phyloP scores from a whole-genome alignment of 202 grass and related monocot species.

The Bolboschoenoplectus hybrid region DNA sequence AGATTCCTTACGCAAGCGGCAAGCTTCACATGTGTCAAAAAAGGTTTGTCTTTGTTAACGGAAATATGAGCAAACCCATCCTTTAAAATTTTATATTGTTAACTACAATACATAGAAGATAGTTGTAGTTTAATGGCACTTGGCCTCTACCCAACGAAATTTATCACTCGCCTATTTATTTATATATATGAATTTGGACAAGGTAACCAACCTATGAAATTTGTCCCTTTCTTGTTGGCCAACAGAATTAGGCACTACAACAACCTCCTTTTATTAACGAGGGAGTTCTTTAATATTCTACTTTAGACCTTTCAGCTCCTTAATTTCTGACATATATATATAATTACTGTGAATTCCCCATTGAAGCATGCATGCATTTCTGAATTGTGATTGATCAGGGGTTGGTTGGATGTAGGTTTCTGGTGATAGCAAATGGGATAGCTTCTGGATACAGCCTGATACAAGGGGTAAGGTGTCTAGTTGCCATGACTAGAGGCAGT shows the following conservation, averaged over 20 bases:
- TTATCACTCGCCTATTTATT: background rate
- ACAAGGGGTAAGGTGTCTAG: slow-evolving; percentile 48
- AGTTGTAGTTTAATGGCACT: background rate
- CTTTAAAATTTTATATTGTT: background rate
- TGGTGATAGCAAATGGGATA: slow-evolving; percentile 49
- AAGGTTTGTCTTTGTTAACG: background rate
- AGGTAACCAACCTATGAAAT: background rate
- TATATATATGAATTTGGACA: slow-evolving; percentile 9
- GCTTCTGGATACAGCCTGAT: slow-evolving; percentile 77
- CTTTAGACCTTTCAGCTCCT: slow-evolving; percentile 2
- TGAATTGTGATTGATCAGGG: background rate
- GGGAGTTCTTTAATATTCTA: background rate
- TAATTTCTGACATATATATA: background rate
- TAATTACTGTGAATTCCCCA: slow-evolving; percentile 14
- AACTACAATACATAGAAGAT: slow-evolving; percentile 7
- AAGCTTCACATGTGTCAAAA: background rate
- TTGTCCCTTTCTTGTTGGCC: slow-evolving; percentile 7
- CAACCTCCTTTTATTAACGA: slow-evolving; percentile 7
- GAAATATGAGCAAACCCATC: background rate
- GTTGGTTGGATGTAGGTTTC: slow-evolving; percentile 43
- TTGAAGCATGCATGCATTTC: background rate
- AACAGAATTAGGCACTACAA: slow-evolving; percentile 25
- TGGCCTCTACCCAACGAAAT: background rate
- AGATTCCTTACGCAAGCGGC: slow-evolving; percentile 3
- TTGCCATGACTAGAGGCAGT: slow-evolving; percentile 22